These are phyloP conservation scores for Rasamsonia emersonii DNA, from an alignment of 2,329 filamentous ascomycete genomes.

Conservation along the genomic window DNA sequence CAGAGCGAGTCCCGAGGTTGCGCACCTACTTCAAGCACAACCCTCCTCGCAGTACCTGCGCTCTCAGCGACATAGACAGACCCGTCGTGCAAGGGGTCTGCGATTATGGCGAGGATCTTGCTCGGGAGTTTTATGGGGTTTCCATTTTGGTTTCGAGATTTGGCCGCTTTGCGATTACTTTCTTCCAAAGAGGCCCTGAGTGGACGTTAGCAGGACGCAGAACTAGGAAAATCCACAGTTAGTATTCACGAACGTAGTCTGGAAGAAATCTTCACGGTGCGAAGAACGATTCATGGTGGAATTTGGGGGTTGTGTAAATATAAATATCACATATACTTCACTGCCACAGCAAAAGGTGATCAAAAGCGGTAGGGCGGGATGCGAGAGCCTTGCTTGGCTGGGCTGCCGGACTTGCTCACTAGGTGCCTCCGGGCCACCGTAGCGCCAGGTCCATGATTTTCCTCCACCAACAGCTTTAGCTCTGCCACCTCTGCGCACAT, in stretches of 20 bases:
- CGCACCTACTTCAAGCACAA: constrained; percentile 65
- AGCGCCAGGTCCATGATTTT: constrained; percentile 11
- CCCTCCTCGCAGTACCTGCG: constrained; percentile 65
- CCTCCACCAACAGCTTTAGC: constrained; percentile 14
- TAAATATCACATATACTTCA: too few species aligned
- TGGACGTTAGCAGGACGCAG: constrained; percentile 8
- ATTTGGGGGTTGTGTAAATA: constrained; percentile 2
- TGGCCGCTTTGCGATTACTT: constrained; percentile 56
- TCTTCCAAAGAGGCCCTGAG: constrained; percentile 41
- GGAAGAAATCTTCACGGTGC: constrained; percentile 78
- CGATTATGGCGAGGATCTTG: constrained; percentile 69
- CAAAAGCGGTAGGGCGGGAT: too few species aligned
- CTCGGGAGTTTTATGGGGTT: constrained; percentile 71
- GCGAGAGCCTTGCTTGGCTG: not conserved
- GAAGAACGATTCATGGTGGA: constrained; percentile 55
- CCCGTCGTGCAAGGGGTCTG: constrained; percentile 55
- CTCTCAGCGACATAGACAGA: constrained; percentile 77
- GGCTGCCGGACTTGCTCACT: constrained; percentile 3
- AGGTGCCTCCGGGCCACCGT: constrained; percentile 6
- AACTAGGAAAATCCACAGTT: constrained; percentile 5
- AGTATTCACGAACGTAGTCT: constrained; percentile 62
- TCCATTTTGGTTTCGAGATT: constrained; percentile 74
- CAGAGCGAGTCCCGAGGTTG: constrained; percentile 8
- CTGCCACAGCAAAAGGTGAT: too few species aligned
- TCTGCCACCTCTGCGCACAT: constrained; percentile 16